Conservation (phyloP, 2,329 filamentous ascomycete species). For the Colletotrichum acutatum region DNA sequence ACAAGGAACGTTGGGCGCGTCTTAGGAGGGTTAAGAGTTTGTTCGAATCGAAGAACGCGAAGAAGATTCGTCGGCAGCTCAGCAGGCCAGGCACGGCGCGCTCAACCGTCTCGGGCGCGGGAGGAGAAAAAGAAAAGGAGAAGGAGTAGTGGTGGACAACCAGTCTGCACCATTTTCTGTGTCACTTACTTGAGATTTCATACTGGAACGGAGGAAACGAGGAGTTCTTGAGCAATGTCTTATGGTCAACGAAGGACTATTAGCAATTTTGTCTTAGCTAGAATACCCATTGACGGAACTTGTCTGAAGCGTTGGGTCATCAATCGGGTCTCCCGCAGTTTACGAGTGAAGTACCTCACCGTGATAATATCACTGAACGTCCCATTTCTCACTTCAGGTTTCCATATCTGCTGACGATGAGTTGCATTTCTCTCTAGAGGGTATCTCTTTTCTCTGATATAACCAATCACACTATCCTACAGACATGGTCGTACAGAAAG, state of each 20-base stretch:
- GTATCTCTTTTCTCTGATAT: neutral
- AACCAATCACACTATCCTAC: conserved; percentile 22
- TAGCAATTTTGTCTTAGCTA: conserved; percentile 4
- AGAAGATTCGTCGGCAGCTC: conserved; percentile 57
- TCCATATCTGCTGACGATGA: no score
- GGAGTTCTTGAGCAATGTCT: conserved; percentile 14
- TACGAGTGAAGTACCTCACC: neutral
- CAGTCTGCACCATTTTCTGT: neutral
- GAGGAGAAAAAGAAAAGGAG: neutral
- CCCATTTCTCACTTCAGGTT: no score
- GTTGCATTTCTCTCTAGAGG: conserved; percentile 14
- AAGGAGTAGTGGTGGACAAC: conserved; percentile 3
- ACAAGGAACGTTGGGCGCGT: conserved; percentile 79
- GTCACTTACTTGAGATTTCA: neutral
- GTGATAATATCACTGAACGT: no score
- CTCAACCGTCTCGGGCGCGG: conserved; percentile 41
- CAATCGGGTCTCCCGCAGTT: neutral
- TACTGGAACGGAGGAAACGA: neutral
- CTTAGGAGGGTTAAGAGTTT: conserved; percentile 77
- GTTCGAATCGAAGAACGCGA: conserved; percentile 73
- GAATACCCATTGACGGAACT: conserved; percentile 28
- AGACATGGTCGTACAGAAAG: neutral
- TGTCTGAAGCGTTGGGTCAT: neutral
- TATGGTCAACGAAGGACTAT: neutral
- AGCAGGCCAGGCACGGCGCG: conserved; percentile 55